Evolutionary conservation across 257 asterid species (phyloP).

Genomic region (Solanum medicagineum): DNA sequence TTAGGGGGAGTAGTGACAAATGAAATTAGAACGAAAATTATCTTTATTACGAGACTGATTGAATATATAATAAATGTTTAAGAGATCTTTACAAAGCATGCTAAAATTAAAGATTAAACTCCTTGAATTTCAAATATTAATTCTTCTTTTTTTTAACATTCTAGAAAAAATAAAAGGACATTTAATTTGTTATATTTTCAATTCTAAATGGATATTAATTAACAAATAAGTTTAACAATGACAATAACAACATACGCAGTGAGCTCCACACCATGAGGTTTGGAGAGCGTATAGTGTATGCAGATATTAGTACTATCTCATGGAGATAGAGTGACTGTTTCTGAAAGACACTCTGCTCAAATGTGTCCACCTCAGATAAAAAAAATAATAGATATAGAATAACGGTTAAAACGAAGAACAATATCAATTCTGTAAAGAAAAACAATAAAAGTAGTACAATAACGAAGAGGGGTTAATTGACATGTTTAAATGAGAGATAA

Average conservation of each 20-base stretch:
- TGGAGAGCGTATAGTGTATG: no score
- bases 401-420: no score
- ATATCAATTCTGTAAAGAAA: no score
- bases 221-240: not conserved
- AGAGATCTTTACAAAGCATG: not conserved
- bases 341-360: no score
- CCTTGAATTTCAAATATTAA: not conserved
- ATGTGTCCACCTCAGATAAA: no score
- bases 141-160: not conserved
- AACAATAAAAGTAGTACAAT: no score
- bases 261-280: no score
- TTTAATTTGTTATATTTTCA: no score
- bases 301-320: no score
- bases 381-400: no score
- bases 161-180: not conserved
- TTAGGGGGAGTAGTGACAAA: not conserved
- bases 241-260: no score
- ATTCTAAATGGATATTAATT: not conserved
- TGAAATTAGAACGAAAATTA: not conserved
- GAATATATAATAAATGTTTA: accelerated
- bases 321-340: no score
- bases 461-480: not conserved
- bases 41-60: not conserved
- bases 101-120: not conserved
- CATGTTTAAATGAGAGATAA: not conserved